Evolutionary conservation across 2,329 filamentous ascomycete genomes (phyloP), one percentile per base, ranked within the genome.

Genomic region (Ophiostoma quercus): DNA sequence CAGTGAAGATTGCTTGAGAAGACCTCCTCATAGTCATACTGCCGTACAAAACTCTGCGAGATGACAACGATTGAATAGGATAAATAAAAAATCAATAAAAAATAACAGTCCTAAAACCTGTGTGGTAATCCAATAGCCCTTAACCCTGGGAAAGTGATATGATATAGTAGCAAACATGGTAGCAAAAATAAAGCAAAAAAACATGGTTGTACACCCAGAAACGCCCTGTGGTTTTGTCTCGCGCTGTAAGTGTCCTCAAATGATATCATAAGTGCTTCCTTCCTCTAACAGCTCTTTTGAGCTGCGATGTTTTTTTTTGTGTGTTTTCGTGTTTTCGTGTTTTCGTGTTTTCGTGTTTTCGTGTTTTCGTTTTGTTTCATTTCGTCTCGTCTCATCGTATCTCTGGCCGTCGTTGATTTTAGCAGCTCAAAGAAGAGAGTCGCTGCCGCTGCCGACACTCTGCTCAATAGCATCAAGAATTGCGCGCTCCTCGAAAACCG

Each of bases 401-500:
- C 51, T 57, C 51, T 22, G 9, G 9, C 22, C 51, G 22, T 57
- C 22, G 22, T 2, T 57, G 51, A 8, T 25, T 32, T 25, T 25
- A 25, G 22, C 16, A 11, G 11, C 66, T 77, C 75, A 84, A 66
- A 85, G 75, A 71, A 96, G 82, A 78, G 95, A 92, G 78, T 97
- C 92, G 65, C 87, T 90, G 22, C 90, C 90, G 74, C 87, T 88
- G 29, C 89, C 88, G 39, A 91, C 89, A 9, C 92, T 94, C 75
- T 90, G 85, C 78, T 92, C 86, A 73, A 98, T 94, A 19, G 92
- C 92, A 72, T 84, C 82, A 62, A 88, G 79, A 19, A 98, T 89
- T 63, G 87, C 86, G 32, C 85, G 81, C 78, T 97, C 94, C 72
- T 91, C 89, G 75, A 97, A 97, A 57, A 95, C 93, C 1, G 94